phyloP scores from a whole-genome alignment of 2,329 filamentous ascomycete species.

The Aspergillus sp. region DNA sequence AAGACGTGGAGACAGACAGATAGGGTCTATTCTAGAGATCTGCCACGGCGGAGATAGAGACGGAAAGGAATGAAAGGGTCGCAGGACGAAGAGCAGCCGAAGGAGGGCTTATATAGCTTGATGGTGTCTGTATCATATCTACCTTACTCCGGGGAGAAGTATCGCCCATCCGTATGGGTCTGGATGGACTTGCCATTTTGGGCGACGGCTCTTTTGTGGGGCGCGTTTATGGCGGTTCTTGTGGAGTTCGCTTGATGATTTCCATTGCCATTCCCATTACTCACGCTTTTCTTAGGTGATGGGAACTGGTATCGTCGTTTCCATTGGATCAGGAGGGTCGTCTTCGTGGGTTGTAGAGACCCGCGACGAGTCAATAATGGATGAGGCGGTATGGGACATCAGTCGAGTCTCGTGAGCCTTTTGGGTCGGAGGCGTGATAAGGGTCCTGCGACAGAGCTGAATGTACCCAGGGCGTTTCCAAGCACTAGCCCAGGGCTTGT shows the following conservation, averaged over 20 bases:
- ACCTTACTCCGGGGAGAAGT: too few species aligned
- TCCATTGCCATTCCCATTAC: background rate
- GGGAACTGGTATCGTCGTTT: too few species aligned
- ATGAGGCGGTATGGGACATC: too few species aligned
- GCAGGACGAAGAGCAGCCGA: background rate
- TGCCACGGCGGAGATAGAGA: background rate
- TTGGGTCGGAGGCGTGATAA: too few species aligned
- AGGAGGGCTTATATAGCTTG: background rate
- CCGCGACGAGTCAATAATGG: too few species aligned
- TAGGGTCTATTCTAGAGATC: too few species aligned
- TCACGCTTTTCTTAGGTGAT: too few species aligned
- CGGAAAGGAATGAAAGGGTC: background rate
- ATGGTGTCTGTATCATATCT: background rate
- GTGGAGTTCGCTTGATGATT: background rate
- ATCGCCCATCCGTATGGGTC: constrained; percentile 4
- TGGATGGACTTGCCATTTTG: constrained; percentile 29
- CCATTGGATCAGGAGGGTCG: background rate
- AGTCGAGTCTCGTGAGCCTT: too few species aligned
- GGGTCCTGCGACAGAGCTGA: too few species aligned
- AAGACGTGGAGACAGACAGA: too few species aligned
- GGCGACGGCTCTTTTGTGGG: constrained; percentile 13
- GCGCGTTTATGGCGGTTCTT: background rate
- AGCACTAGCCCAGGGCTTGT: too few species aligned
- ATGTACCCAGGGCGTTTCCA: too few species aligned
- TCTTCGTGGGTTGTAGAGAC: background rate